Conservation (phyloP, 768 basidiomycete species). For the Rhodocollybia butyracea region DNA sequence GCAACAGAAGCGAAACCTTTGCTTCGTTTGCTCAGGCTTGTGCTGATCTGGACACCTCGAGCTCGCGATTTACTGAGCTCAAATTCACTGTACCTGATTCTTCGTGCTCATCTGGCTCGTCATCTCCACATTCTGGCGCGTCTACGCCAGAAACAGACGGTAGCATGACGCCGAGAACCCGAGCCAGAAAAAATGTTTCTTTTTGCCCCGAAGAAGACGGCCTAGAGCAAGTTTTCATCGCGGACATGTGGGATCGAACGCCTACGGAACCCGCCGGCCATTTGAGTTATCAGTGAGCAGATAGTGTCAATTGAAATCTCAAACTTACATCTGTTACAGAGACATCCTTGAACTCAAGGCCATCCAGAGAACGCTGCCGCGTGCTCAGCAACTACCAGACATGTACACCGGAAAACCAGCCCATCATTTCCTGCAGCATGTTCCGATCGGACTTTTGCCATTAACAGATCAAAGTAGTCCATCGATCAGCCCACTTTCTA, state of each 20-base stretch:
- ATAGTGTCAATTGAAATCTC: slow-evolving; percentile 7
- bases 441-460: slow-evolving; percentile 65
- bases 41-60: neutral
- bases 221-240: slow-evolving; percentile 54
- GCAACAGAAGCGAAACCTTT: neutral
- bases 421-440: slow-evolving; percentile 43
- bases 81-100: neutral
- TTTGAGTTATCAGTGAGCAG: slow-evolving; percentile 65
- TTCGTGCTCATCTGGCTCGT: neutral
- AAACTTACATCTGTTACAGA: slow-evolving; percentile 27
- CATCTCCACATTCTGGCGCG: neutral
- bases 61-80: neutral
- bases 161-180: slow-evolving; percentile 1
- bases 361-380: slow-evolving; percentile 61
- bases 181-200: slow-evolving; percentile 51
- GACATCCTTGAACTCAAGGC: slow-evolving; percentile 68
- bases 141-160: neutral
- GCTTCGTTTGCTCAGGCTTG: slow-evolving; percentile 6
- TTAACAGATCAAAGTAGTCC: slow-evolving; percentile 26
- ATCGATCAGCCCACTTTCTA: neutral
- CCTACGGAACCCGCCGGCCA: slow-evolving; percentile 61
- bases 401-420: slow-evolving; percentile 35
- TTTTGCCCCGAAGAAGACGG: slow-evolving; percentile 48
- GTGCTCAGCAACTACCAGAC: slow-evolving; percentile 50
- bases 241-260: slow-evolving; percentile 80